phyloP scores from a whole-genome alignment of 2,329 filamentous ascomycete genomes.

The Coniochaeta sp. region DNA sequence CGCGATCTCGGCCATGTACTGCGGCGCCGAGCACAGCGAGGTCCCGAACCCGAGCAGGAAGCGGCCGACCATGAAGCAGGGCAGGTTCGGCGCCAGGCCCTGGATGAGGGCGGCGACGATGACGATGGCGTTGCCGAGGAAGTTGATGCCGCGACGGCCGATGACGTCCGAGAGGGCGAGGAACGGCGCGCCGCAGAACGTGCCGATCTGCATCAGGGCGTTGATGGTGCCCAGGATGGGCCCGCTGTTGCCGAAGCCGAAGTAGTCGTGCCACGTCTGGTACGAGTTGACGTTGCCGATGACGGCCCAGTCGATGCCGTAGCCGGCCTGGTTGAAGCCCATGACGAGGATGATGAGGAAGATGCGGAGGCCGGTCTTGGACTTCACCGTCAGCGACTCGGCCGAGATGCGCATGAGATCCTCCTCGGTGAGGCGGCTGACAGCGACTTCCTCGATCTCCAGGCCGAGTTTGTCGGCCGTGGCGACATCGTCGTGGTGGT shows the following conservation, averaged over 20 bases:
- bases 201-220: slow-evolving; percentile 39
- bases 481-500: slow-evolving; percentile 17
- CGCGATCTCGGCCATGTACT: slow-evolving; percentile 21
- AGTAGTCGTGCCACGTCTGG: slow-evolving; percentile 33
- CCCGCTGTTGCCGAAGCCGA: slow-evolving; percentile 31
- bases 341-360: slow-evolving; percentile 34
- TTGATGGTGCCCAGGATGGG: slow-evolving; percentile 34
- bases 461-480: slow-evolving; percentile 23
- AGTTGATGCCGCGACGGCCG: slow-evolving; percentile 41
- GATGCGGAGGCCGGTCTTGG: slow-evolving; percentile 31
- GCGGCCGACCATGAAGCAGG: slow-evolving; percentile 24
- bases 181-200: slow-evolving; percentile 39
- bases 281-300: slow-evolving; percentile 38
- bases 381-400: slow-evolving; percentile 31
- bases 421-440: slow-evolving; percentile 37
- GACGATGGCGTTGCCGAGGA: slow-evolving; percentile 36
- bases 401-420: slow-evolving; percentile 32
- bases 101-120: slow-evolving; percentile 34
- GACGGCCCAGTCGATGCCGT: slow-evolving; percentile 41
- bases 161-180: slow-evolving; percentile 42
- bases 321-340: slow-evolving; percentile 39
- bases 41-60: slow-evolving; percentile 28
- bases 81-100: slow-evolving; percentile 36
- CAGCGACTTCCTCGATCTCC: slow-evolving; percentile 34
- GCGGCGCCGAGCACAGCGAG: slow-evolving; percentile 18